Evolutionary conservation across 179 eudicot species (phyloP), one percentile per base, ranked within the genome.

Genomic region (Sideroxylon spinosum): DNA sequence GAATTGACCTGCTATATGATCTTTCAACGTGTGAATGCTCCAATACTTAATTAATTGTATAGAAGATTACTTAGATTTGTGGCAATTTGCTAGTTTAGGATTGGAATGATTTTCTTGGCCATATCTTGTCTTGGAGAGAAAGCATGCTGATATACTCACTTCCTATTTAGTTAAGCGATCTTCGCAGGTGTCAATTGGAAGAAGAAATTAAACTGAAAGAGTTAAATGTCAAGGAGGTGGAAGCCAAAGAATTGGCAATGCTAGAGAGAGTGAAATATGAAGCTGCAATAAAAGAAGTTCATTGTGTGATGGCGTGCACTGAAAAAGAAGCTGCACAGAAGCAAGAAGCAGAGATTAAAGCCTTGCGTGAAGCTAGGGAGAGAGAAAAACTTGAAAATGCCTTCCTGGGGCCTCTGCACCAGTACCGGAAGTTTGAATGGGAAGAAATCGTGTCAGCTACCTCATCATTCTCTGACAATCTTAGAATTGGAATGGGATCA

Each of bases 401-500:
- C n/a, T 84, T 91, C 73, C 78, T 69, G 29, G 87, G 86, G 25
- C 81, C 84, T 53, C 71, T n/a, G 22, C 25, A 77, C 79, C 88
- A 84, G 81, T 95, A 90, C 85, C 95, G 85, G 53, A 86, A 80
- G 68, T 90, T 91, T 75, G 78, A 87, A 13, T 91, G 95, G 98
- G 95, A 91, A 71, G 99, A 95, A 71, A 91, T 93, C 23, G 88
- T 81, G 49, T 73, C 87, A 20, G 93, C 95, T 12, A 91, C 95
- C 6, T 89, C 87, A 55, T 88, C 90, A 3, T 91, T 95, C 63
- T 86, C 85, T 61, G 86, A 89, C 1, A 57, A 86, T 68, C 91
- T 90, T 77, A 90, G 82, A 76, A 87, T 95, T 49, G 98, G 99
- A 79, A 87, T 82, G 83, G 99, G 99, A 46, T 87, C 91, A 10